Evolutionary conservation across 108 stramenopile genomes (phyloP), one percentile per base, ranked within the genome.

Genomic region (Cyclotella distinguenda): DNA sequence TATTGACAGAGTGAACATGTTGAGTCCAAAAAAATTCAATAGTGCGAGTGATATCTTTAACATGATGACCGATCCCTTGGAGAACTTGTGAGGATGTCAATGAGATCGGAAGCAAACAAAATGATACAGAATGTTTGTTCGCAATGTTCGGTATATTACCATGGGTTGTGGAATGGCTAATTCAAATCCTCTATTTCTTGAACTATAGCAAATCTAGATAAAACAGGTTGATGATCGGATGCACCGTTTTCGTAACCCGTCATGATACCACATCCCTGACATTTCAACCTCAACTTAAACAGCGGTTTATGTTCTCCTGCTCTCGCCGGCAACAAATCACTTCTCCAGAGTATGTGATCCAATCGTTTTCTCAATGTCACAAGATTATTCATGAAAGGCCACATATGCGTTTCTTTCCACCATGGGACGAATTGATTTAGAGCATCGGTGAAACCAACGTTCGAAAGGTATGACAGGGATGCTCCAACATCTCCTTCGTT

Each of bases 201-300:
- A 22, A 76, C 52, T 46, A 77, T 40, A 27, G 35, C 49, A 65
- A 77, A 77, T 36, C 67, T 52, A 2, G 76, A 40, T 23, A 77
- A 32, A 7, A 77, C 67, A 26, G 76, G 76, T 42, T 69, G 68
- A 33, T 77, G 76, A 46, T 77, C 76, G 13, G 76, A 77, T 59
- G 76, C 76, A 25, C 53, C 63, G 1, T 15, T 27, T 38, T 77
- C 76, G 39, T 63, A 77, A 21, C 76, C 76, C 26, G 68, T 69
- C 13, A 77, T 15, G 5, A 77, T 68, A 38, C 76, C 76, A 32
- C 76, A 77, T 0, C 68, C 63, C 9, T 64, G 15, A 42, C 76
- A 77, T 16, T 52, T 21, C n/a, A 77, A 30, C 15, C 16, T 47
- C 0, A 42, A 19, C 21, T 25, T 48, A 6, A 23, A 21, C 34